Percentiles rank a stretch among this genome's conserved stretches.
phyloP scores from a whole-genome alignment of 208 protist species.

The Naegleria lovaniensis region DNA sequence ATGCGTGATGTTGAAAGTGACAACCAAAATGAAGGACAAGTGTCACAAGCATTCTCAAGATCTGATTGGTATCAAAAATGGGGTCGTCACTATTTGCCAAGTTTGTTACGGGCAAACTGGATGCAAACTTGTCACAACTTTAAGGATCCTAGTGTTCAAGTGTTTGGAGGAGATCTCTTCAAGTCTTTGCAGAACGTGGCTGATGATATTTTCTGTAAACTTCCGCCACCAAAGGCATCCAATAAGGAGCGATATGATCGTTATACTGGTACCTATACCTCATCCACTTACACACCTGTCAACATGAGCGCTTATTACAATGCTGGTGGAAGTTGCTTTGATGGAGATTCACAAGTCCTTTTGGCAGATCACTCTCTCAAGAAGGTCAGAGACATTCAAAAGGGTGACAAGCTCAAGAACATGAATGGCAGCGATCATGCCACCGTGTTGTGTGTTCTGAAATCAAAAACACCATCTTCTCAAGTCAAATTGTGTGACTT shows the following conservation, averaged over 20 bases:
- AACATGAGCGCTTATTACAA: slow-evolving; percentile 42
- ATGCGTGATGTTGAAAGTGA: not conserved
- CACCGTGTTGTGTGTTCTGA: slow-evolving; percentile 44
- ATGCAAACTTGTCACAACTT: slow-evolving; percentile 58
- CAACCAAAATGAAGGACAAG: slow-evolving; percentile 38
- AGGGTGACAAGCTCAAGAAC: slow-evolving; percentile 26
- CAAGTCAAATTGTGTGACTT: slow-evolving; percentile 26
- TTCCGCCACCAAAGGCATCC: slow-evolving; percentile 49
- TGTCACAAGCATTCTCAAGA: slow-evolving; percentile 34
- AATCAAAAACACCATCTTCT: slow-evolving; percentile 20
- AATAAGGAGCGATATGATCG: not conserved
- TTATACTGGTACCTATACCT: not conserved
- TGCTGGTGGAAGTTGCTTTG: slow-evolving; percentile 35
- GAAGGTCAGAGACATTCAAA: slow-evolving; percentile 31
- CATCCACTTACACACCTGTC: not conserved
- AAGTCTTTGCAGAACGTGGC: slow-evolving; percentile 36
- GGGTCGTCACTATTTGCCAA: slow-evolving; percentile 51
- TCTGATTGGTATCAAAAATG: slow-evolving; percentile 40
- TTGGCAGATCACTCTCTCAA: slow-evolving; percentile 34
- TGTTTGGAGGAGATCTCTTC: slow-evolving; percentile 53
- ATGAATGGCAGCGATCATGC: not conserved
- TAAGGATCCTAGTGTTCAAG: slow-evolving; percentile 56
- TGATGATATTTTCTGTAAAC: slow-evolving; percentile 51
- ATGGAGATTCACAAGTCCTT: slow-evolving; percentile 35
- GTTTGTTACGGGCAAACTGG: slow-evolving; percentile 41